Evolutionary conservation across 805 yeast species (phyloP).

Genomic region (Pichia membranifaciens): DNA sequence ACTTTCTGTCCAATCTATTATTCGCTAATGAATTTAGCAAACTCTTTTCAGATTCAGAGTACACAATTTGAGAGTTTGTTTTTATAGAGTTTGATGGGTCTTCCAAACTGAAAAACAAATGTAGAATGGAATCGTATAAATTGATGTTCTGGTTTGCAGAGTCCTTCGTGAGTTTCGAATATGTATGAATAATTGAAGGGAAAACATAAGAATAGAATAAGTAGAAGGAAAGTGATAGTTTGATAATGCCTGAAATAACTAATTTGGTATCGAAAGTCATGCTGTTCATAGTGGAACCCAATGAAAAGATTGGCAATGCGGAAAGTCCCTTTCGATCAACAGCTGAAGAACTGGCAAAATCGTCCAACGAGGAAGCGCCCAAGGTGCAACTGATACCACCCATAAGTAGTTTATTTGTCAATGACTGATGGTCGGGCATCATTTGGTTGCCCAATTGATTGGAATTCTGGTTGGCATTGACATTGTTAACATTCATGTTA

Average conservation of each 20-base stretch:
- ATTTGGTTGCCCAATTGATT: conserved; percentile 9
- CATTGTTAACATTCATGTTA: too few relatives aligned
- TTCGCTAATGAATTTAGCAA: too few relatives aligned
- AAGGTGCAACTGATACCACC: conserved; percentile 63
- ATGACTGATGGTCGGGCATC: conserved; percentile 16
- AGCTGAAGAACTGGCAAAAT: conserved; percentile 32
- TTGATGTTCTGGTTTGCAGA: too few relatives aligned
- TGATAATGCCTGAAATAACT: conserved; percentile 26
- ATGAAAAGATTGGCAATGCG: too few relatives aligned
- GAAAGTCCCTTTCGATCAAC: conserved; percentile 15
- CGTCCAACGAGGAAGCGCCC: conserved; percentile 56
- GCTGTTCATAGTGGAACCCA: too few relatives aligned
- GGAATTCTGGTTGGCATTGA: not conserved
- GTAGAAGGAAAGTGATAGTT: conserved; percentile 19
- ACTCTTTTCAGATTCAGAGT: too few relatives aligned
- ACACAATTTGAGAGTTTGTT: too few relatives aligned
- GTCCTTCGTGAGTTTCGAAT: not conserved
- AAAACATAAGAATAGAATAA: conserved; percentile 20
- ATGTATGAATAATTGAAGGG: conserved; percentile 12
- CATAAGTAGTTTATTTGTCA: conserved; percentile 45
- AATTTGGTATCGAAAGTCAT: too few relatives aligned
- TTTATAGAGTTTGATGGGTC: too few relatives aligned
- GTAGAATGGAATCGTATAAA: too few relatives aligned
- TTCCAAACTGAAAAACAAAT: too few relatives aligned
- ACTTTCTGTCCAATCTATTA: too few relatives aligned